Base-by-base conservation (phyloP, 139 green algal genomes). In the Chlamydomonas incerta region DNA sequence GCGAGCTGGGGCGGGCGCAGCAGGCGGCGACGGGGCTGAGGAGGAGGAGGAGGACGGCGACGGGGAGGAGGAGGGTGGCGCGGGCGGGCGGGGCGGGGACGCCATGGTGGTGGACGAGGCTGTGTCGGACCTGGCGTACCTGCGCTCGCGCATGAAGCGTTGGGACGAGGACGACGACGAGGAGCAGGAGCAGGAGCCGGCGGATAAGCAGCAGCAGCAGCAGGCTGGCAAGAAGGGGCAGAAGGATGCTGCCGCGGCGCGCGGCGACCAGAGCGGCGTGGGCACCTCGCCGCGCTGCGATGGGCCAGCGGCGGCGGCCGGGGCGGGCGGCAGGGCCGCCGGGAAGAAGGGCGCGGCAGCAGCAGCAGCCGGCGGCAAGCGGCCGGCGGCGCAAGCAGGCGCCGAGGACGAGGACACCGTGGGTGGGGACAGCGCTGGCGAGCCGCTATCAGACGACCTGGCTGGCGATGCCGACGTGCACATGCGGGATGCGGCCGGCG, bases 41-140 rank as follows among this genome's bases (percentile, higher is more conserved):
- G 86, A 87, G 37, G 88, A 81, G 26, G 85, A 81, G 28, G 26
- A 2, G 21, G 81, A 88, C 26, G 52, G 60, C 23, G 80, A 72
- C 3, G 52, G 80, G 4, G 75, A 87, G 29, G 83, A 73, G 29
- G 82, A 81, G 58, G 57, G 23, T 6, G 89, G 71, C 14, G 75
- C 13, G 63, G 37, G 35, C 0, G 82, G 80, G 47, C 68, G 85
- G 46, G 41, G 66, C 29, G 17, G 26, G 11, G 79, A 73, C 31
- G 70, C 73, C 57, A 70, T 87, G 34, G 83, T 93, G 29, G 63
- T 91, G 35, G 83, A 92, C 26, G 91, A 92, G 23, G 92, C 63
- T 0, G 81, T 98, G 52, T 97, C 94, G 46, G 95, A 99, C 52
- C 68, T 98, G 77, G 96, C 98, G 14, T 99, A 99, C 74, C 77